A percentile compares a stretch with the other conserved stretches of the same genome.
These are phyloP conservation scores for Arabidopsis arenosa DNA, from an alignment of 345 rosid species.

Conservation along the genomic window DNA sequence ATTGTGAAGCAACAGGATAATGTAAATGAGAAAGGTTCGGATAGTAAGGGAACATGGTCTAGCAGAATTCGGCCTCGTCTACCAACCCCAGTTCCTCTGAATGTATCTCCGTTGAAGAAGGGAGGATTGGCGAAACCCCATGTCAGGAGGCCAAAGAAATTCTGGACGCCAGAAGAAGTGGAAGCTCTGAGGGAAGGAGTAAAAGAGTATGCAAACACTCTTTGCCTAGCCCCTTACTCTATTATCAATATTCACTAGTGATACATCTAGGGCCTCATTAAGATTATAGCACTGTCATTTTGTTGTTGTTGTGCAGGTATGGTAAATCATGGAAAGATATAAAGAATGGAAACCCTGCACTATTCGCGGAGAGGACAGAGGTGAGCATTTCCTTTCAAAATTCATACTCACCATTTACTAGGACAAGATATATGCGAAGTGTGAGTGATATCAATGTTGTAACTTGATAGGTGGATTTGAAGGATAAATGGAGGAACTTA, in stretches of 20 bases:
- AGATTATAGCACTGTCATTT: slow-evolving; percentile 1
- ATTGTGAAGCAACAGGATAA: slow-evolving; percentile 31
- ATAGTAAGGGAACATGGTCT: slow-evolving; percentile 35
- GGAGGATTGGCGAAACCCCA: neutral
- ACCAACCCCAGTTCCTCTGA: slow-evolving; percentile 14
- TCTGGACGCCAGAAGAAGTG: slow-evolving; percentile 43
- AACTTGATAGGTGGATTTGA: slow-evolving; percentile 40
- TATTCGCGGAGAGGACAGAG: slow-evolving; percentile 42
- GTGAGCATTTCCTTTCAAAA: slow-evolving; percentile 19
- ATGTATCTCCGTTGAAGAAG: slow-evolving; percentile 36
- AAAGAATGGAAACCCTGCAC: slow-evolving; percentile 38
- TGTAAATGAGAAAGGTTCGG: slow-evolving; percentile 29
- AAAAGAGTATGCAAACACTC: slow-evolving; percentile 37
- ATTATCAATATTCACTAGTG: slow-evolving; percentile 6
- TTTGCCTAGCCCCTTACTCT: slow-evolving; percentile 1
- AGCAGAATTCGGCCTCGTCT: slow-evolving; percentile 41
- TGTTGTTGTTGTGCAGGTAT: slow-evolving; percentile 35
- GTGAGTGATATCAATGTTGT: slow-evolving; percentile 24
- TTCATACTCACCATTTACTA: slow-evolving; percentile 17
- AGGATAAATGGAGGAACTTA: slow-evolving; percentile 47
- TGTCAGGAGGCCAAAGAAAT: slow-evolving; percentile 38
- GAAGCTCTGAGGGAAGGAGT: slow-evolving; percentile 45
- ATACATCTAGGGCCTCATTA: slow-evolving; percentile 7
- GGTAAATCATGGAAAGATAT: slow-evolving; percentile 42
- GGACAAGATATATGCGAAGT: neutral